Evolutionary conservation across 352 stramenopile genomes (phyloP).

Genomic region (Phytophthora fragariae): DNA sequence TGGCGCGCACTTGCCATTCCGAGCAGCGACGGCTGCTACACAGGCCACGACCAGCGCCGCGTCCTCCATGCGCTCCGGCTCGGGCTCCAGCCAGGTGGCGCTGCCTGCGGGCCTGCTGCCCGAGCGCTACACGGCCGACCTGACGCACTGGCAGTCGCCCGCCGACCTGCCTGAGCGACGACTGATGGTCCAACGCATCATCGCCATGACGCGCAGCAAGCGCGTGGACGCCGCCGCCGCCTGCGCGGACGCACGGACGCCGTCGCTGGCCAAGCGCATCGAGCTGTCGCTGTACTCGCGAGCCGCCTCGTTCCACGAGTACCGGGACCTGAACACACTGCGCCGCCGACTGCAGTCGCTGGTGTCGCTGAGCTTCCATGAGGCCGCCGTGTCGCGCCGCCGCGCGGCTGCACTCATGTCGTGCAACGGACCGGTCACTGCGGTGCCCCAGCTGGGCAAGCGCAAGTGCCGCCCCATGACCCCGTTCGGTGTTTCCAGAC

Average conservation of each 20-base stretch:
- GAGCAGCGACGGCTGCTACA: constrained; percentile 1
- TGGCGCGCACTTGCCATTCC: constrained; percentile 13
- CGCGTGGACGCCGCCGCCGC: constrained; percentile 37
- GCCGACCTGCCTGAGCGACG: constrained; percentile 79
- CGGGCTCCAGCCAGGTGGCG: constrained; percentile 43
- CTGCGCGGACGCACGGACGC: constrained; percentile 65
- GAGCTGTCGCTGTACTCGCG: constrained; percentile 87
- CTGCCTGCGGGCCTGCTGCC: constrained; percentile 67
- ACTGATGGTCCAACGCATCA: constrained; percentile 90
- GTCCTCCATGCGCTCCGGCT: constrained; percentile 62
- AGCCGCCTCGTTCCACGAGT: constrained; percentile 85
- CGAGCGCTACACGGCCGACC: constrained; percentile 79
- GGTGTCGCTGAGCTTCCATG: constrained; percentile 89
- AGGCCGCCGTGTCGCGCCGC: constrained; percentile 73
- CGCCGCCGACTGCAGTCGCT: constrained; percentile 82
- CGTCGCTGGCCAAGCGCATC: constrained; percentile 87
- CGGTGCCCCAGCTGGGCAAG: constrained; percentile 56
- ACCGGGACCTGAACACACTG: constrained; percentile 87
- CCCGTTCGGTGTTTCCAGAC: constrained; percentile 64
- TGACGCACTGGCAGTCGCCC: constrained; percentile 87
- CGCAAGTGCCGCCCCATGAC: constrained; percentile 46
- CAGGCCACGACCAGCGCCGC: constrained; percentile 33
- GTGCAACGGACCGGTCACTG: constrained; percentile 28
- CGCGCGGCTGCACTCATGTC: constrained; percentile 29
- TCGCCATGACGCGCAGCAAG: constrained; percentile 85